Base-by-base conservation (phyloP, 163 green algal genomes). In the Picocystis sp. region DNA sequence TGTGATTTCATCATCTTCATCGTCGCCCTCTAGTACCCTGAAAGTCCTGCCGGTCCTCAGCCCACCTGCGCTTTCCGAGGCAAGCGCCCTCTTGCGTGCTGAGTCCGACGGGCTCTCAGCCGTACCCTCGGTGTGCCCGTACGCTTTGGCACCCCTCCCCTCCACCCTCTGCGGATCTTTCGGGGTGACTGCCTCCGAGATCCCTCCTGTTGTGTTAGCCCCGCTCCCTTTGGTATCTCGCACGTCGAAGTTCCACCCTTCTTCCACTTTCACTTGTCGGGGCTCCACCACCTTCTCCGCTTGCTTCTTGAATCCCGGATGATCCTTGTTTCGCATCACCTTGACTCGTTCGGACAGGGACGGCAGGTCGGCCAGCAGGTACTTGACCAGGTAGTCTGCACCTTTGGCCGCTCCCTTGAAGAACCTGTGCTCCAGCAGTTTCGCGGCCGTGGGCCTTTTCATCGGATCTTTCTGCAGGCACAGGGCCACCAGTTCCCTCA, bases 211-310 rank as follows among this genome's bases (percentile, higher is more conserved):
- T 11, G 29, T 3, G 29, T 62, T 58, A 11, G 67, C 75, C 5
- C 81, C 83, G 33, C 73, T 67, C 42, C 65, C 66, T 65, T 93
- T 93, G 38, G 95, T 63, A 23, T 78, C 80, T 5, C 66, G 65
- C 45, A 97, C 61, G 65, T 95, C 79, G 60, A 98, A 97, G 60
- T 98, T 92, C 89, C 89, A 98, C 89, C 89, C 51, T 79, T 77
- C 22, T 82, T 71, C 52, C 92, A 90, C 67, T 84, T 13, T 42
- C 46, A 19, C 8, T 47, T 57, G 52, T 43, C 50, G 55, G 59
- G 71, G 75, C 48, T 63, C 56, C 59, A 70, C 60, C 63, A 77
- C 70, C 17, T 35, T 58, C 41, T 66, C 61, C 29, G 66, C 52
- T 41, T 71, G 64, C 47, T 75, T 67, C 50, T 64, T 57, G 22